Percentiles rank a stretch among this genome's conserved stretches.
phyloP scores from a whole-genome alignment of 208 protist genomes.

The Acanthamoeba healyi region DNA sequence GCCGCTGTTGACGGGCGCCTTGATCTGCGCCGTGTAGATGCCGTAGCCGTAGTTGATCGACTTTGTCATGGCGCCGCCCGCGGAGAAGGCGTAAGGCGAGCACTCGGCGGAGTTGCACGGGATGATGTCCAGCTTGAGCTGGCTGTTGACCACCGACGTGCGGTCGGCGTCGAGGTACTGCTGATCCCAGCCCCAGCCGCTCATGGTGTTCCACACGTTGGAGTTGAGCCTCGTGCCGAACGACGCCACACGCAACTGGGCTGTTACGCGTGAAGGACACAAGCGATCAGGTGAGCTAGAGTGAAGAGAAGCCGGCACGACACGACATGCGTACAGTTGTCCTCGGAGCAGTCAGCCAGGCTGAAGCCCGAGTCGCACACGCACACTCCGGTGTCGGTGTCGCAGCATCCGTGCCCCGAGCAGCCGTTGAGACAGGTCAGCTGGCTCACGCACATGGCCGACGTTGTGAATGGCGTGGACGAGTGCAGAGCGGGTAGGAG shows the following conservation, averaged over 20 bases:
- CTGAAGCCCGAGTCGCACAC: background rate
- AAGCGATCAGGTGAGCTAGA: background rate
- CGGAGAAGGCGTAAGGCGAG: background rate
- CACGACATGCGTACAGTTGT: background rate
- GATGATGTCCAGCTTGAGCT: background rate
- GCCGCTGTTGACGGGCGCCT: background rate
- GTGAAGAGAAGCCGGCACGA: no score
- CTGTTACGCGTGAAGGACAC: background rate
- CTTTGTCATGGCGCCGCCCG: background rate
- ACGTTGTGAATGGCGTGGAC: no score
- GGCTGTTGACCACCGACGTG: background rate
- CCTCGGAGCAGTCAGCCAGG: background rate
- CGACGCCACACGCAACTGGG: background rate
- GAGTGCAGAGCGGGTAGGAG: background rate
- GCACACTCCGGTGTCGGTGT: background rate
- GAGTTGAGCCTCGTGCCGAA: background rate
- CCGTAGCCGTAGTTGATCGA: background rate
- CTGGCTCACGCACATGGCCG: no score
- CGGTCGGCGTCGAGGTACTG: background rate
- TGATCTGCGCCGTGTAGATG: slow-evolving; percentile 1
- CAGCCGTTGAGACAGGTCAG: background rate
- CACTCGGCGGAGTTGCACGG: background rate
- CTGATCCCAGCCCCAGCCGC: background rate
- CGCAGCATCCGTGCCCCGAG: slow-evolving; percentile 14
- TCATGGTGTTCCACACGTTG: background rate